Evolutionary conservation across 306 rosid genomes (phyloP).

Genomic region (Acmispon strigosus): DNA sequence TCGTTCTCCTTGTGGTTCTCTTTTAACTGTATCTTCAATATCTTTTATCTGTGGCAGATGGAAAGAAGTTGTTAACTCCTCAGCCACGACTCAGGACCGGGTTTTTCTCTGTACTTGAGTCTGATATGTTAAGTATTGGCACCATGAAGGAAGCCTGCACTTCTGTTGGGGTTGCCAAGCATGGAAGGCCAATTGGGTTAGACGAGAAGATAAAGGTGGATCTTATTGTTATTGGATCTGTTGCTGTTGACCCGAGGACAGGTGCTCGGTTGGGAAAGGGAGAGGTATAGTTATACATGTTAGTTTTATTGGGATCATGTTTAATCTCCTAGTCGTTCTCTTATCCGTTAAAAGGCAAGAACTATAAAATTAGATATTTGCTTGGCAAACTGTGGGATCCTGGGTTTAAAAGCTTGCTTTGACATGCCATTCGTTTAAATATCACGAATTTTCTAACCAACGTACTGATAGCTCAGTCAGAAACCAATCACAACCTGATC

Average conservation of each 20-base stretch:
- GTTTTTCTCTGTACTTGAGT: constrained; percentile 72
- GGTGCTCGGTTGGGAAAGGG: constrained; percentile 97
- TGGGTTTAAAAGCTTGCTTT: neutral
- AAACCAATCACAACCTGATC: neutral
- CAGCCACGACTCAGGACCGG: constrained; percentile 88
- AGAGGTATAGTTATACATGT: constrained; percentile 47
- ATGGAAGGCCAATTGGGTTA: constrained; percentile 73
- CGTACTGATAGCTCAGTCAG: neutral
- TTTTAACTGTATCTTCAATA: neutral
- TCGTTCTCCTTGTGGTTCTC: neutral
- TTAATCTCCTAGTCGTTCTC: neutral
- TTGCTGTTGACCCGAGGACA: constrained; percentile 81
- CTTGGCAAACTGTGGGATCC: neutral
- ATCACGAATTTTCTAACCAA: neutral
- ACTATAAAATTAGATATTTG: neutral
- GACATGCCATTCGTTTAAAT: neutral
- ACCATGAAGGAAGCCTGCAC: constrained; percentile 68
- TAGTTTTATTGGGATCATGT: neutral
- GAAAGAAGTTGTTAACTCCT: constrained; percentile 79
- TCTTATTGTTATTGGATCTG: constrained; percentile 82
- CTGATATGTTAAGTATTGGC: constrained; percentile 35
- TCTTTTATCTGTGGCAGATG: constrained; percentile 37
- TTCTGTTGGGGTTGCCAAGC: constrained; percentile 78
- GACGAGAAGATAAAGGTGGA: constrained; percentile 81
- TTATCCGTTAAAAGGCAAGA: neutral